Conservation (phyloP, 305 asterid genomes). For the Ruellia speciosa region DNA sequence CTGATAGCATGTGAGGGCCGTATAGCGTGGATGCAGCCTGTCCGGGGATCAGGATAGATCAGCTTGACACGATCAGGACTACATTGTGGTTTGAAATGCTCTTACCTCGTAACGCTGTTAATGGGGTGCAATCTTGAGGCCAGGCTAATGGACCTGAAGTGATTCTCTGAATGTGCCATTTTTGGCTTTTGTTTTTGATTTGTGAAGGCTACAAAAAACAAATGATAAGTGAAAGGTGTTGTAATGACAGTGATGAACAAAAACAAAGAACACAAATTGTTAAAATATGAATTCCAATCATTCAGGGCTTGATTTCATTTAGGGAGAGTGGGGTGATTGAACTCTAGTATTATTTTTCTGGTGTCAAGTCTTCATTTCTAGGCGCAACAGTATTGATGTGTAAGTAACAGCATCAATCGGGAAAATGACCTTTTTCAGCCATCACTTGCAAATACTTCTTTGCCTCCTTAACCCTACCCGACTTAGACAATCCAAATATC, state of each 20-base stretch:
- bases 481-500: slow-evolving; percentile 69
- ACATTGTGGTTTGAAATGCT: not conserved
- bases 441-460: slow-evolving; percentile 55
- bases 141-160: slow-evolving; percentile 61
- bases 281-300: no score
- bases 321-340: no score
- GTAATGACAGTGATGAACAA: slow-evolving; percentile 5
- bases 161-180: slow-evolving; percentile 41
- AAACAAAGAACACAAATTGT: no score
- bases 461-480: slow-evolving; percentile 74
- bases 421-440: slow-evolving; percentile 62
- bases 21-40: slow-evolving; percentile 47
- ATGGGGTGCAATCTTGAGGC: slow-evolving; percentile 55
- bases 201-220: not conserved
- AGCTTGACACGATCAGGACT: not conserved
- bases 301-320: no score
- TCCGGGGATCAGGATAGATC: not conserved
- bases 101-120: slow-evolving; percentile 42
- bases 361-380: not conserved
- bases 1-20: slow-evolving; percentile 51
- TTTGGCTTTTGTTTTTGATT: slow-evolving; percentile 8
- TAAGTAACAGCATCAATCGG: slow-evolving; percentile 76
- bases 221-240: slow-evolving; percentile 1
- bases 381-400: slow-evolving; percentile 20
- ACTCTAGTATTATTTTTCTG: not conserved